Conservation (phyloP, 225 moss, liverwort and hornwort genomes). For the Polytrichum formosum region DNA sequence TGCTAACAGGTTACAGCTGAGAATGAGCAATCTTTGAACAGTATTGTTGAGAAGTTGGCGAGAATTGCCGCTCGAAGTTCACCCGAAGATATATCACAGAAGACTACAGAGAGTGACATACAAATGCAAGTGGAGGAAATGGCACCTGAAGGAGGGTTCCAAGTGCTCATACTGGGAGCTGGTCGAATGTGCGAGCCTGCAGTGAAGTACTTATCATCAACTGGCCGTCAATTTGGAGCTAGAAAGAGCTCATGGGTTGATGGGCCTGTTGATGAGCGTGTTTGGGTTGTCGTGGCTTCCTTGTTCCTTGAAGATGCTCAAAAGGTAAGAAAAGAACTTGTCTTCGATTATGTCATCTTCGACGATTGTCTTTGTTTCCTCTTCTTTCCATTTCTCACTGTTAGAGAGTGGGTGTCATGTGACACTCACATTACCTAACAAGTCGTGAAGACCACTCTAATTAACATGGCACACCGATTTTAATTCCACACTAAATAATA, state of each 20-base stretch:
- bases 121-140: constrained; percentile 20
- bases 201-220: constrained; percentile 64
- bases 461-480: too few species aligned
- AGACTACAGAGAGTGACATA: constrained; percentile 18
- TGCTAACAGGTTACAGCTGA: constrained; percentile 77
- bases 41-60: constrained; percentile 71
- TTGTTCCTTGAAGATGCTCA: constrained; percentile 77
- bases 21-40: constrained; percentile 63
- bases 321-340: constrained; percentile 31
- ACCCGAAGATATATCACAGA: constrained; percentile 9
- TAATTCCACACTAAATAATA: too few species aligned
- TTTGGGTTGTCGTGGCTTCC: constrained; percentile 76
- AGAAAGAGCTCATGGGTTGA: constrained; percentile 12
- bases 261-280: constrained; percentile 18
- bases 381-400: too few species aligned
- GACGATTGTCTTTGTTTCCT: too few species aligned
- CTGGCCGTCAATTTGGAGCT: constrained; percentile 33
- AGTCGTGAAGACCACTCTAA: too few species aligned
- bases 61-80: constrained; percentile 60
- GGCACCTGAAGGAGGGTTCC: constrained; percentile 22
- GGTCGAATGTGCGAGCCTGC: constrained; percentile 95
- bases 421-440: too few species aligned
- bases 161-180: constrained; percentile 80
- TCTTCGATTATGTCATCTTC: too few species aligned
- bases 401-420: too few species aligned